Evolutionary conservation across 805 yeast genomes (phyloP).

Genomic region (Saccharomycopsis sp.): DNA sequence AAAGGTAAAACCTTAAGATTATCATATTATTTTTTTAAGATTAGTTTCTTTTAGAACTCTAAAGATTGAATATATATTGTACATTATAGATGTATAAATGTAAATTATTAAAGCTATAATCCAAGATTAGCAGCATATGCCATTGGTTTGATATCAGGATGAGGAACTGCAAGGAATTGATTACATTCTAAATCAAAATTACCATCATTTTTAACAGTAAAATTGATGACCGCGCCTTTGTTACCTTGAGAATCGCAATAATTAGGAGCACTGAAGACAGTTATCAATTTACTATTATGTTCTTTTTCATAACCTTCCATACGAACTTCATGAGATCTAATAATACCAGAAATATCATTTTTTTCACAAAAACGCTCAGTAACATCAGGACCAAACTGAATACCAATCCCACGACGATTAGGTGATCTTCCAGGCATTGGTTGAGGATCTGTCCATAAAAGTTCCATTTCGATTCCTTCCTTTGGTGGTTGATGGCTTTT

Average conservation of each 20-base stretch:
- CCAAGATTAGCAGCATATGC: conserved; percentile 59
- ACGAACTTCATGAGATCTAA: conserved; percentile 93
- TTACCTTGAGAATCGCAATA: conserved; percentile 92
- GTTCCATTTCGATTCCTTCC: conserved; percentile 91
- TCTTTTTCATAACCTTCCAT: conserved; percentile 84
- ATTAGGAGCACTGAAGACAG: conserved; percentile 98
- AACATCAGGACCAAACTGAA: conserved; percentile 95
- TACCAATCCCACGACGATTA: conserved; percentile 89
- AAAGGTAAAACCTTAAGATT: no score
- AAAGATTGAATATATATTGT: no score
- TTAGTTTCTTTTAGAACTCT: no score
- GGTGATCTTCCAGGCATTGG: conserved; percentile 65
- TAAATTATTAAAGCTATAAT: conserved; percentile 14
- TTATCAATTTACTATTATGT: conserved; percentile 75
- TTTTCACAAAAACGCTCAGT: conserved; percentile 65
- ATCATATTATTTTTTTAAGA: no score
- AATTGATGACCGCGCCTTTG: conserved; percentile 79
- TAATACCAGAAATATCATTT: conserved; percentile 67
- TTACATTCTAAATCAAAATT: conserved; percentile 40
- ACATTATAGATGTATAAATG: no score
- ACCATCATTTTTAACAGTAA: conserved; percentile 35
- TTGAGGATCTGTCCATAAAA: conserved; percentile 97
- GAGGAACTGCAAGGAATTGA: conserved; percentile 74
- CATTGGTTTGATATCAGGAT: conserved; percentile 91
- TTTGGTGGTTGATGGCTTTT: conserved; percentile 68